Base-by-base conservation (phyloP, 2,329 filamentous ascomycete genomes). In the Ophiosphaerella narmari region DNA sequence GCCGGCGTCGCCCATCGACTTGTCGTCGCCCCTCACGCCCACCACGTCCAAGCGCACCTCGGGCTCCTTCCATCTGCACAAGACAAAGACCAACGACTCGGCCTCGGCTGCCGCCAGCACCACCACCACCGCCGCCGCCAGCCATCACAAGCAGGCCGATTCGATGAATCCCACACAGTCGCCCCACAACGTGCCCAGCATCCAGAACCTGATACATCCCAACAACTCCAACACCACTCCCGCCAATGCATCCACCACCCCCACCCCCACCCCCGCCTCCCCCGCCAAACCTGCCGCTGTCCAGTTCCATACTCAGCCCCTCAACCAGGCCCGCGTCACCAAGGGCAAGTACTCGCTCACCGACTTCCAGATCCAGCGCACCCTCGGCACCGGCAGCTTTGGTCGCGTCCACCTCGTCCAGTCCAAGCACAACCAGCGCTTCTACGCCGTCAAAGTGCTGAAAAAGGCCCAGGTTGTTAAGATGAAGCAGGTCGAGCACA, bases 401-500 rank as follows among this genome's bases (percentile, higher is more conserved):
- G 94, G 94, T 39, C 85, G 94, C 62, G 94, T 99, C 38, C 94
- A 99, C 72, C 80, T 99, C 53, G 94, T 97, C 45, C 94, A 97
- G 77, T 97, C 92, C 60, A 94, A 92, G 76, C 94, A 99, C 78
- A 99, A 99, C 75, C 90, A 96, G 77, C 87, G 94, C 55, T 99
- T 92, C 80, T 99, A 99, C 77, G 94, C 94, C 39, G 88, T 99
- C 76, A 99, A 99, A 79, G 94, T 99, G 60, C 79, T 99, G 76
- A 99, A 99, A 76, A 99, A 99, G 82, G 87, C 87, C 41, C 94
- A 99, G 77, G 93, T 99, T 46, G 91, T 99, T 75, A 96, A 96
- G 80, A 97, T 99, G 94, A 99, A 99, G 84, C 94, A 99, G 77
- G 91, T 99, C 53, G 94, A 99, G 77, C 94, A 99, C 78, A 99